Percentiles rank a stretch among this genome's conserved stretches.
phyloP scores from a whole-genome alignment of 2,329 filamentous ascomycete genomes.

The Amauroascus verrucosus region DNA sequence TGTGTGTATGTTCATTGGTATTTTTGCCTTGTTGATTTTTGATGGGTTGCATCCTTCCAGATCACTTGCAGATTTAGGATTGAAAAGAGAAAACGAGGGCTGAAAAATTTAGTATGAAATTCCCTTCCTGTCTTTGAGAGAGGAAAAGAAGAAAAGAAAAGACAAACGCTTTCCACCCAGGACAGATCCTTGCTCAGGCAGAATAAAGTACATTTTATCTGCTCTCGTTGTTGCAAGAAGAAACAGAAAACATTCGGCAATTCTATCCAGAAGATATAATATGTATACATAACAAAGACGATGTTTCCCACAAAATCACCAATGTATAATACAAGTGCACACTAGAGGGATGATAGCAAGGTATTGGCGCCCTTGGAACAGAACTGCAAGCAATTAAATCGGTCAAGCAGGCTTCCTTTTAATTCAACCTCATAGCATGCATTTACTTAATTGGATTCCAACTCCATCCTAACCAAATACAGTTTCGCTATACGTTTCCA shows the following conservation, averaged over 20 bases:
- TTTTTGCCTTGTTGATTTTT: not conserved
- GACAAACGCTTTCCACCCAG: not conserved
- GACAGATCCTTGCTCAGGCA: not conserved
- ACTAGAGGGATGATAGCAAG: not conserved
- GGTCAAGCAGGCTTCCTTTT: not conserved
- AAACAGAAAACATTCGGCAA: not conserved
- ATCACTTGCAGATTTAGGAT: not conserved
- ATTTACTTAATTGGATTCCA: not conserved
- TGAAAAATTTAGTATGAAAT: not conserved
- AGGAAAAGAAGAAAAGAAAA: not conserved
- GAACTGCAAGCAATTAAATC: no score
- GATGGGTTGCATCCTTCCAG: not conserved
- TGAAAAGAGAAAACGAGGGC: not conserved
- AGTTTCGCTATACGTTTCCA: slow-evolving; percentile 39
- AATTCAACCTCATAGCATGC: not conserved
- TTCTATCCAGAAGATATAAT: not conserved
- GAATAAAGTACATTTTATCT: slow-evolving; percentile 3
- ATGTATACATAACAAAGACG: not conserved
- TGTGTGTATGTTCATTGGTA: not conserved
- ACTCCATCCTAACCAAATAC: not conserved
- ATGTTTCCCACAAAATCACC: not conserved
- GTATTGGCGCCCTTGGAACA: no score
- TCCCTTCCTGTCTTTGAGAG: not conserved
- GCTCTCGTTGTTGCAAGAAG: not conserved
- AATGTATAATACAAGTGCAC: slow-evolving; percentile 5